phyloP scores from a whole-genome alignment of 441 rosid species.

The Populus hybrid region DNA sequence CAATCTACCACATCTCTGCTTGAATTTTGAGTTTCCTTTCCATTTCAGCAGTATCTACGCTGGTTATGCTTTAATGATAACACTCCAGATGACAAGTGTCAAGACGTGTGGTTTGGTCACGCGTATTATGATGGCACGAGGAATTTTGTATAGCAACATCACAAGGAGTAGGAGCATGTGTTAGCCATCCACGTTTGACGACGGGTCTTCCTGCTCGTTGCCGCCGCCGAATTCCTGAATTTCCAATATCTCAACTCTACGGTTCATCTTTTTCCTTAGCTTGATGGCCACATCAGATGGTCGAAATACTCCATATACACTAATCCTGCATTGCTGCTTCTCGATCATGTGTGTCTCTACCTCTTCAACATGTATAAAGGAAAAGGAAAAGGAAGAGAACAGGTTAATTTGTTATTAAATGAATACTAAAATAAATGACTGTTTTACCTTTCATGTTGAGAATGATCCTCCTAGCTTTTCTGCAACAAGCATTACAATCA shows the following conservation, averaged over 20 bases:
- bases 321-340: conserved; percentile 49
- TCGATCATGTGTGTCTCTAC: conserved; percentile 60
- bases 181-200: conserved; percentile 1
- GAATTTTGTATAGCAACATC: no score
- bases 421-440: neutral
- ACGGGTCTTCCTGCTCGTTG: neutral
- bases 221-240: conserved; percentile 38
- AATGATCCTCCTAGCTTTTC: conserved; percentile 60
- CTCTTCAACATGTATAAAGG: conserved; percentile 28
- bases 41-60: no score
- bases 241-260: conserved; percentile 74
- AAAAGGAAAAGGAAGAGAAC: neutral
- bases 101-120: neutral
- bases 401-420: neutral
- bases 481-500: conserved; percentile 77
- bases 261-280: conserved; percentile 76
- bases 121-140: neutral
- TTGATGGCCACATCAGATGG: conserved; percentile 74
- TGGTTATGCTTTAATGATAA: no score
- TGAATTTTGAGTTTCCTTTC: no score
- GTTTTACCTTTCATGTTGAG: conserved; percentile 66
- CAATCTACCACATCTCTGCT: no score
- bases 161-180: no score
- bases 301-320: conserved; percentile 54
- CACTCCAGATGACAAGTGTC: no score